Evolutionary conservation across 2,329 filamentous ascomycete species (phyloP).

Genomic region (Colletotrichum spaethianum): DNA sequence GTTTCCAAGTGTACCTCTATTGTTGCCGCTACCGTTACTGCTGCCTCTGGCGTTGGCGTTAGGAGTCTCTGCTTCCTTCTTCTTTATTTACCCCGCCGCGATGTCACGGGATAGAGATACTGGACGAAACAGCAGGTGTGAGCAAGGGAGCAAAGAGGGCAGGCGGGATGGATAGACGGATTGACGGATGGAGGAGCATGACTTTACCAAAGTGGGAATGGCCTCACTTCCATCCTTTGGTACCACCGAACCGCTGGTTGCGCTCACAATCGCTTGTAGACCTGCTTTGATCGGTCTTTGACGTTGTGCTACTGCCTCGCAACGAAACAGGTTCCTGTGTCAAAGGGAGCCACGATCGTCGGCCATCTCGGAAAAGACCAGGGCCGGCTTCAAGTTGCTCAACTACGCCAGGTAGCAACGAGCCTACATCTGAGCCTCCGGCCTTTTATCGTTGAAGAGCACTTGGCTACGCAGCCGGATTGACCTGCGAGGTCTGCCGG

Average conservation of each 20-base stretch:
- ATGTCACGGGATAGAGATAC: background rate
- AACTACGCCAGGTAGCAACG: background rate
- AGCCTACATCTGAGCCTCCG: background rate
- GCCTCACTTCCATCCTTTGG: too few species aligned
- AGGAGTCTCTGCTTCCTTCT: background rate
- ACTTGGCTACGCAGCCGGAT: background rate
- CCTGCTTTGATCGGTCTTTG: too few species aligned
- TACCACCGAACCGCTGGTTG: too few species aligned
- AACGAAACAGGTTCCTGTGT: too few species aligned
- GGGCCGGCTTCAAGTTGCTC: background rate
- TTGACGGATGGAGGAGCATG: too few species aligned
- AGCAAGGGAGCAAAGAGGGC: background rate
- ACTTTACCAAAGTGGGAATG: too few species aligned
- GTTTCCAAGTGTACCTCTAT: too few species aligned
- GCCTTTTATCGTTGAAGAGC: background rate
- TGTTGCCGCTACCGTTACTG: background rate
- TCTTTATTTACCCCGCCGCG: background rate
- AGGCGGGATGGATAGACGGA: background rate
- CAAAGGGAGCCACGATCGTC: too few species aligned
- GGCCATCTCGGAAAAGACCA: background rate
- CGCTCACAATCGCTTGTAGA: too few species aligned
- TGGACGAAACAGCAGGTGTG: background rate
- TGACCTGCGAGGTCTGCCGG: too few species aligned
- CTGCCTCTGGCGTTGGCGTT: background rate
- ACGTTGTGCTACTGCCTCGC: too few species aligned